Conservation (phyloP, 192 early-diverging fungal species). For the Cladochytrium replicatum region DNA sequence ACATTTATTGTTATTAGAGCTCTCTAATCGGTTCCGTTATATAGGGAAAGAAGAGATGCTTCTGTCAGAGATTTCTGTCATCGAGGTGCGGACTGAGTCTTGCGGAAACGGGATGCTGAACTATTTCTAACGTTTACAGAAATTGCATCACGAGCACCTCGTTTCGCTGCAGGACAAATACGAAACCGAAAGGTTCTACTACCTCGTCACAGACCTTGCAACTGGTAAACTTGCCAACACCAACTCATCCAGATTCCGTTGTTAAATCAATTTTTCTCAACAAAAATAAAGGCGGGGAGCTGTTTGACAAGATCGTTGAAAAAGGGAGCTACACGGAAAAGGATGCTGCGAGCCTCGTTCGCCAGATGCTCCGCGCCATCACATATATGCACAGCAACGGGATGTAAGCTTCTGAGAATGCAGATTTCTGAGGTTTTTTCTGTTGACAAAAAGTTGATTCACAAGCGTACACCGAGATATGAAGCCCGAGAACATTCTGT, state of each 20-base stretch:
- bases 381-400: constrained; percentile 33
- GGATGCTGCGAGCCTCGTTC: constrained; percentile 33
- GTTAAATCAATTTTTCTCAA: neutral
- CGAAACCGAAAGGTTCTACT: constrained; percentile 24
- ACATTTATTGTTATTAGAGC: too few species aligned
- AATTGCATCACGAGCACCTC: constrained; percentile 38
- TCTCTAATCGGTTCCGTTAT: too few species aligned
- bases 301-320: constrained; percentile 43
- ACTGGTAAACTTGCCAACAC: constrained; percentile 14
- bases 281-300: constrained; percentile 35
- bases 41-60: constrained; percentile 55
- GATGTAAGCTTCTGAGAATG: constrained; percentile 8
- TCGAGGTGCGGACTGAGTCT: too few species aligned
- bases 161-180: constrained; percentile 30
- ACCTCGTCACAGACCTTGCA: constrained; percentile 41
- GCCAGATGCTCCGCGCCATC: constrained; percentile 35
- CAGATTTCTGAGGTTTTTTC: constrained; percentile 5
- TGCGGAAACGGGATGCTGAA: constrained; percentile 57
- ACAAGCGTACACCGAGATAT: constrained; percentile 41
- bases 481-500: constrained; percentile 49
- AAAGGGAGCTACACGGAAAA: constrained; percentile 41
- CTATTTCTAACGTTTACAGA: too few species aligned
- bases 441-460: constrained; percentile 29
- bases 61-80: constrained; percentile 57
- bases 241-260: neutral